These are phyloP conservation scores for Mucor saturninus DNA, from an alignment of 371 early-diverging fungal genomes.

Conservation along the genomic window DNA sequence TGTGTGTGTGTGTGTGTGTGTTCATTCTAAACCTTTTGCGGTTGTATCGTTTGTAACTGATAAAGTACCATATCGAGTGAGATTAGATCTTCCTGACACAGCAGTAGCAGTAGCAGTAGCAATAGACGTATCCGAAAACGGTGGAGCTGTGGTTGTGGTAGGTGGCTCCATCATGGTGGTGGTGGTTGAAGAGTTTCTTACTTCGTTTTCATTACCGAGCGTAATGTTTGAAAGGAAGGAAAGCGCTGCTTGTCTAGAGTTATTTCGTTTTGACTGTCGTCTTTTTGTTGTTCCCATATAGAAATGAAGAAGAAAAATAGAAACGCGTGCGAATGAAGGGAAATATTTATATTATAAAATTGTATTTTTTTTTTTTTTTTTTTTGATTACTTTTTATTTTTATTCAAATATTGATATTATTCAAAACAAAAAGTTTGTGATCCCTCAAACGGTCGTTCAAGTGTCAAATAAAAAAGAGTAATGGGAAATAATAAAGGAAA, in stretches of 20 bases:
- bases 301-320: neutral
- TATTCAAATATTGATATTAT: neutral
- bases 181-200: neutral
- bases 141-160: neutral
- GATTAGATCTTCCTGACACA: neutral
- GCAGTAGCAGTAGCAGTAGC: neutral
- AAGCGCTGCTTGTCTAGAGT: conserved; percentile 49
- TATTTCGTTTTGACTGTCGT: conserved; percentile 50
- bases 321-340: neutral
- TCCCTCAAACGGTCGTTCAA: too few relatives aligned
- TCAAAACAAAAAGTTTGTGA: too few relatives aligned
- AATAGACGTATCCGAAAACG: neutral
- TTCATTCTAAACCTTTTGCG: neutral
- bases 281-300: conserved; percentile 51
- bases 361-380: neutral
- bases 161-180: neutral
- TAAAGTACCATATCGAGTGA: conserved; percentile 13
- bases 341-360: neutral
- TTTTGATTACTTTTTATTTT: neutral
- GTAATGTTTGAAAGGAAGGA: conserved; percentile 49
- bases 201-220: conserved; percentile 40
- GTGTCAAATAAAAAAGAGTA: too few relatives aligned
- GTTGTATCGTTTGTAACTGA: neutral
- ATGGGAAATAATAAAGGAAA: too few relatives aligned
- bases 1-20: too few relatives aligned